Conservation (phyloP, 1,284 basidiomycete species). For the Golubevia sp. region DNA sequence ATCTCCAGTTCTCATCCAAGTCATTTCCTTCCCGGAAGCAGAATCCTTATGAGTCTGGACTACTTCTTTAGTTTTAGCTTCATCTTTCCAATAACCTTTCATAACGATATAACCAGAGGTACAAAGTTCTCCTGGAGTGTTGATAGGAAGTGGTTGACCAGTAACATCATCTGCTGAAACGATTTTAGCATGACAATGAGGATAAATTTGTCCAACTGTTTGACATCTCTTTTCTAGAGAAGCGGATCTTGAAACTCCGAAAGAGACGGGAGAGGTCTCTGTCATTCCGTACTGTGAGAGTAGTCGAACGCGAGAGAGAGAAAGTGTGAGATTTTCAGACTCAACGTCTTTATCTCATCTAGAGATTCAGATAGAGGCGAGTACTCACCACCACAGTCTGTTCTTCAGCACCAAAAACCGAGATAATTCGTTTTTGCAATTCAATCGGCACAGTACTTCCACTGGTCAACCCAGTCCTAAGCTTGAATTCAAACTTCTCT, state of each 20-base stretch:
- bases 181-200: slow-evolving; percentile 78
- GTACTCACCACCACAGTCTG: slow-evolving; percentile 72
- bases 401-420: slow-evolving; percentile 66
- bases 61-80: slow-evolving; percentile 71
- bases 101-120: slow-evolving; percentile 77
- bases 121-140: slow-evolving; percentile 72
- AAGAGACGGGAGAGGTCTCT: slow-evolving; percentile 74
- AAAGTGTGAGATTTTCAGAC: not conserved
- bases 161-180: slow-evolving; percentile 67
- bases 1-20: slow-evolving; percentile 85
- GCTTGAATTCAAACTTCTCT: slow-evolving; percentile 26
- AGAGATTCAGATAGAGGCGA: too few species aligned
- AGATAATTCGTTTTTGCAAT: slow-evolving; percentile 67
- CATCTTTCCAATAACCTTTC: slow-evolving; percentile 81
- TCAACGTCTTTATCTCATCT: not conserved
- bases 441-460: slow-evolving; percentile 78
- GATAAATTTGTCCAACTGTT: slow-evolving; percentile 76
- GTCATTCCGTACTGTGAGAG: slow-evolving; percentile 26
- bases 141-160: slow-evolving; percentile 46
- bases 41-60: slow-evolving; percentile 66
- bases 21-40: slow-evolving; percentile 65
- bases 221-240: slow-evolving; percentile 75
- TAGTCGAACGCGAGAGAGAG: not conserved
- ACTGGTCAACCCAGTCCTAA: slow-evolving; percentile 77
- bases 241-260: slow-evolving; percentile 74